phyloP scores from a whole-genome alignment of 2,329 filamentous ascomycete species.

The Monilinia fructigena region DNA sequence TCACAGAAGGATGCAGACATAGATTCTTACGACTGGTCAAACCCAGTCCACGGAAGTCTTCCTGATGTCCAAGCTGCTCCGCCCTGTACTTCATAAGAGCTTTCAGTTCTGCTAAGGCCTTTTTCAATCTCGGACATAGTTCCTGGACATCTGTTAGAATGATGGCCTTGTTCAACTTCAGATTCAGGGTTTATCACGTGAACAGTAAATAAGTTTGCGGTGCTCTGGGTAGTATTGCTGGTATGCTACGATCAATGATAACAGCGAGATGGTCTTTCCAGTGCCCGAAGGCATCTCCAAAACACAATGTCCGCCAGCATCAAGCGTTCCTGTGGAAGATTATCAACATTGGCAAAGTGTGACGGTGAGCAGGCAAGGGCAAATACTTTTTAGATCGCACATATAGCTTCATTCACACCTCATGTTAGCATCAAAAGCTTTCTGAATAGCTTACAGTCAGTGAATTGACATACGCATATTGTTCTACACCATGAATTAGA shows the following conservation, averaged over 20 bases:
- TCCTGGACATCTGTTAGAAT: constrained; percentile 44
- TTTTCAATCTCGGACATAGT: constrained; percentile 99
- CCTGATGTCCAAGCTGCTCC: constrained; percentile 81
- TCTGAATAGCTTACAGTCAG: no score
- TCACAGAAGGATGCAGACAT: constrained; percentile 93
- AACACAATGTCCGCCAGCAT: constrained; percentile 92
- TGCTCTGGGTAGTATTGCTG: constrained; percentile 92
- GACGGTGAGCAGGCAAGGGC: neutral
- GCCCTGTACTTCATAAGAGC: constrained; percentile 92
- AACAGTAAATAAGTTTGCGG: constrained; percentile 97
- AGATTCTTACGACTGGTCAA: constrained; percentile 96
- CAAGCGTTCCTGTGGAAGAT: constrained; percentile 64
- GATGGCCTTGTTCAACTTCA: neutral
- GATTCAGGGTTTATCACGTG: constrained; percentile 53
- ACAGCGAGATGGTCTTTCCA: constrained; percentile 91
- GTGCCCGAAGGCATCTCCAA: constrained; percentile 99
- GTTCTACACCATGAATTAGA: constrained; percentile 54
- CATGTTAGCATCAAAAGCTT: constrained; percentile 24
- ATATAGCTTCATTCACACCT: constrained; percentile 57
- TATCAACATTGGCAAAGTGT: constrained; percentile 26
- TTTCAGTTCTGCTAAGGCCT: constrained; percentile 88
- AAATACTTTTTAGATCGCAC: constrained; percentile 72
- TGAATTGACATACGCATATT: constrained; percentile 57
- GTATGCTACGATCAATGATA: constrained; percentile 95
- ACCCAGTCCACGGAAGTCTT: constrained; percentile 90